These are phyloP conservation scores for Apiospora rasikravindrae DNA, from an alignment of 2,329 filamentous ascomycete genomes.

Conservation along the genomic window DNA sequence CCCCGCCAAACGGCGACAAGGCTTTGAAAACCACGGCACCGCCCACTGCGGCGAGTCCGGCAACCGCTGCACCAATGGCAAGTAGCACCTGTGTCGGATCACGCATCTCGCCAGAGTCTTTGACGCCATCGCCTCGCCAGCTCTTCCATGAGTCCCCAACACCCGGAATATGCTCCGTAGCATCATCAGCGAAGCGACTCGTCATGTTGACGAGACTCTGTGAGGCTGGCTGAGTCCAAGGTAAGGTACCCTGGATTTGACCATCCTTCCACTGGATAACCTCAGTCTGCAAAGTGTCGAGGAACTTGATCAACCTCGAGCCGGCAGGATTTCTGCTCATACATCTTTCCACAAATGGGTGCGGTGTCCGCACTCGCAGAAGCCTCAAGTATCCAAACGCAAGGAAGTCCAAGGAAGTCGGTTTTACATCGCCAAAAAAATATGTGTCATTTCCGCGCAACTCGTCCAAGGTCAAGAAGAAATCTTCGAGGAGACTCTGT, in stretches of 20 bases:
- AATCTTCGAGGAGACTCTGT: conserved; percentile 71
- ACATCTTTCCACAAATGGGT: conserved; percentile 46
- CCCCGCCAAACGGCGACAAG: conserved; percentile 52
- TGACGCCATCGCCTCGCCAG: conserved; percentile 41
- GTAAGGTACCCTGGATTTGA: conserved; percentile 24
- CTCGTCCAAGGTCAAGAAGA: conserved; percentile 73
- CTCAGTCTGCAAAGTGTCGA: conserved; percentile 25
- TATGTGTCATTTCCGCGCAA: conserved; percentile 62
- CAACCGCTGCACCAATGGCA: conserved; percentile 44
- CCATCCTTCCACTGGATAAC: conserved; percentile 16
- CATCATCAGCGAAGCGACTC: conserved; percentile 38
- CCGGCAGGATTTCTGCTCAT: conserved; percentile 33
- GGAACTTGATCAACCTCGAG: conserved; percentile 31
- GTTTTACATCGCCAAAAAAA: conserved; percentile 51
- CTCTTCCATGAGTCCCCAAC: conserved; percentile 41
- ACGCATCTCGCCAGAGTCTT: conserved; percentile 31
- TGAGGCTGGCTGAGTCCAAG: conserved; percentile 29
- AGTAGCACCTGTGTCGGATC: conserved; percentile 38
- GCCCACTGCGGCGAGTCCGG: conserved; percentile 39
- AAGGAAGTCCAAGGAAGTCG: conserved; percentile 77
- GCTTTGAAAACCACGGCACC: conserved; percentile 46
- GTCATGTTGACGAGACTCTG: conserved; percentile 27
- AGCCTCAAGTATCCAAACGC: conserved; percentile 80
- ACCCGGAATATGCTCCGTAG: conserved; percentile 39
- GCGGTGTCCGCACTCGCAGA: conserved; percentile 62